Base-by-base conservation (phyloP, 1,284 basidiomycete species). In the Gomphus sp. region DNA sequence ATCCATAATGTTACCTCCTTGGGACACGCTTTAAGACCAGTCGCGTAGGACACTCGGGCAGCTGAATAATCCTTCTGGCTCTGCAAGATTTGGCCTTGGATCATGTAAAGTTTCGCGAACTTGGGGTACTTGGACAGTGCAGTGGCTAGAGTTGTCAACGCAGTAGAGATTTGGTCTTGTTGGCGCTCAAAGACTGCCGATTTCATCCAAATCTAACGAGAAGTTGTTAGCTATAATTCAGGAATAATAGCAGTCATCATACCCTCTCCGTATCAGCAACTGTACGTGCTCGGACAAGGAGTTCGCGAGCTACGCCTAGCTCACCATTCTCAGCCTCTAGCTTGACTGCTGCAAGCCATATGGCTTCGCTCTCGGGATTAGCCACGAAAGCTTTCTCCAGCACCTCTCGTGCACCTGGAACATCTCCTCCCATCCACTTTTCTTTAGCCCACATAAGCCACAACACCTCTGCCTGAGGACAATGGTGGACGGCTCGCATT, bases 361-460 rank as follows among this genome's bases (percentile, higher is more conserved):
- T 98, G 62, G 89, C 86, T 71, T 99, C 97, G 68, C 91, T 96
- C 69, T 98, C 94, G 16, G 94, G 90, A 69, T 98, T 99, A 52
- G 92, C 91, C 62, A 91, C 85, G 76, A 98, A 98, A 0, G 97
- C 94, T 48, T 83, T 82, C 62, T 88, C 91, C 14, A 99, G 82
- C 14, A 97, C 87, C 62, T 86, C 82, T 52, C 95, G 85, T 0
- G 96, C 93, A 12, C 86, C 89, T 1, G 85, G 81, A 10, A 98
- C 87, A 67, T 99, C 92, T 8, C 91, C 90, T 9, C 84, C 82
- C 10, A 91, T 69, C 92, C 93, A 96, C 68, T 91, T 91, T 74
- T 98, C 93, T 72, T 97, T 95, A 3, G 96, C 96, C 58, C 89
- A 86, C 91, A 97, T 95, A 50, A 99, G 80, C 96, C 97, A 99